Evolutionary conservation across 2,329 filamentous ascomycete species (phyloP), one percentile per base, ranked within the genome.

Genomic region (Hypoxylon sp.): DNA sequence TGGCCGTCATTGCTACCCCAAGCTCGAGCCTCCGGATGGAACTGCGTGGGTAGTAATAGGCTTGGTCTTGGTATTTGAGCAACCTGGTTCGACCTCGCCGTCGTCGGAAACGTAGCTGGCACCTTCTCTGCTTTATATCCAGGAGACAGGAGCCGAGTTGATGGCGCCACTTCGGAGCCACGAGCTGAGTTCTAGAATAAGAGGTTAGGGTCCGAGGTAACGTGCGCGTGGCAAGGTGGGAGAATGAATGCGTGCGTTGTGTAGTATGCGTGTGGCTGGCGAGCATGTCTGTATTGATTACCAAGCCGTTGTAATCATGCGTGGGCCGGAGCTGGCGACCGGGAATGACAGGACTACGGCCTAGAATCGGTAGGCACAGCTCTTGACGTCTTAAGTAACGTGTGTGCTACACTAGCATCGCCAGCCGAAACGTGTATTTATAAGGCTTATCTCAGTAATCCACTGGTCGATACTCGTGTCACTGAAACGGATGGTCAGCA

Each of bases 21-120:
- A 28, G 33, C 33, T 55, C 44, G 44, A 53, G 49, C 38, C 53
- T 50, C 63, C 63, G 65, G 33, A 49, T 65, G 58, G 51, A 56
- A 68, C 61, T 36, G 30, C 46, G 42, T 62, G 62, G 57, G 65
- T 68, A 62, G 58, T 18, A 68, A 52, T 58, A 51, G 42, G 52
- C 42, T 32, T 7, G 30, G 30, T 54, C 61, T 45, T 28, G 54
- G 46, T 60, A 30, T 55, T 53, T 51, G 32, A 42, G 42, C 48
- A 11, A 18, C 46, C 20, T 44, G 16, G 26, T 45, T 49, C 26
- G 26, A 50, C 50, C n/a, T 54, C 55, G 7, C 33, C 49, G 50
- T 58, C 32, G 22, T 22, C 33, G 53, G 46, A 45, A 38, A 65
- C 36, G 12, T 44, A 40, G 42, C 32, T 28, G 50, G 12, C 48